phyloP scores from a whole-genome alignment of 1,139 yeast species.

The Geotrichum klebahnii region DNA sequence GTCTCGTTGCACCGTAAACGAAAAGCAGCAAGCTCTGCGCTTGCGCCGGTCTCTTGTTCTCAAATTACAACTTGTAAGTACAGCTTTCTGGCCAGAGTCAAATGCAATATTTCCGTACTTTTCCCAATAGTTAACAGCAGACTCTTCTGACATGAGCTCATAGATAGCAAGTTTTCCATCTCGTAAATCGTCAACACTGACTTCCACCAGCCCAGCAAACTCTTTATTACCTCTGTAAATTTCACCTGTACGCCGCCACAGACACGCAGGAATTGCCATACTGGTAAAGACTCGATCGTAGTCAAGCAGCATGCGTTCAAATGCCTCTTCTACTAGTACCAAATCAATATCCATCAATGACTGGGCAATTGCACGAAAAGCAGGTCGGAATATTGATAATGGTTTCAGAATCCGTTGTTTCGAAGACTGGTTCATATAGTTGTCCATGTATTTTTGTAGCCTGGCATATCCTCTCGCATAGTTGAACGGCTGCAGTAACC shows the following conservation, averaged over 20 bases:
- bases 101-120: slow-evolving; percentile 95
- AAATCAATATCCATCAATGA: slow-evolving; percentile 87
- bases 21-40: slow-evolving; percentile 83
- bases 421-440: slow-evolving; percentile 81
- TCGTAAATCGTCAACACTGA: slow-evolving; percentile 81
- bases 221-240: slow-evolving; percentile 93
- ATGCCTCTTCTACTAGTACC: slow-evolving; percentile 87
- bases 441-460: slow-evolving; percentile 81
- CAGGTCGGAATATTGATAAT: slow-evolving; percentile 81
- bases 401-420: slow-evolving; percentile 88
- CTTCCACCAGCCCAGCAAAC: slow-evolving; percentile 93
- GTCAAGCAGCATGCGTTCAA: slow-evolving; percentile 88
- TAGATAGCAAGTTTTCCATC: slow-evolving; percentile 91
- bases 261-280: slow-evolving; percentile 96
- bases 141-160: slow-evolving; percentile 92
- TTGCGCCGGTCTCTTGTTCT: slow-evolving; percentile 79
- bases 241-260: slow-evolving; percentile 97
- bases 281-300: slow-evolving; percentile 94
- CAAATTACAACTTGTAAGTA: slow-evolving; percentile 83
- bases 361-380: slow-evolving; percentile 88
- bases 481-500: slow-evolving; percentile 85
- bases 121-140: slow-evolving; percentile 98
- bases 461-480: slow-evolving; percentile 93
- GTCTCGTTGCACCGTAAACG: slow-evolving; percentile 90
- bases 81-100: slow-evolving; percentile 94